Base-by-base conservation (phyloP, 2,329 filamentous ascomycete genomes). In the Tolypocladium amazonense region DNA sequence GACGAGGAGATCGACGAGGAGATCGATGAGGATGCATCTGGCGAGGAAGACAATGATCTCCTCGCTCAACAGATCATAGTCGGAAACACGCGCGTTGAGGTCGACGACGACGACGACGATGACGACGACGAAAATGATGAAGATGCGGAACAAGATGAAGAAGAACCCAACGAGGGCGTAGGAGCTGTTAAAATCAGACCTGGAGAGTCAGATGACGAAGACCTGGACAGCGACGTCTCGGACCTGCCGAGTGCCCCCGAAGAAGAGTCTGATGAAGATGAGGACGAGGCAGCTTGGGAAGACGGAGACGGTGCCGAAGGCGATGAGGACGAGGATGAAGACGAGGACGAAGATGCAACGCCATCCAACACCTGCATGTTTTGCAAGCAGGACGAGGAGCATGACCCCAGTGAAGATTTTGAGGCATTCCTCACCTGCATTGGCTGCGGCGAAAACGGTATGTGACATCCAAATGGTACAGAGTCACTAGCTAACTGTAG, bases 381-480 rank as follows among this genome's bases (percentile, higher is more conserved):
- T 68, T 97, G 92, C 75, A 86, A 86, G 60, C 82, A 90, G 71
- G 87, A 89, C 64, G 90, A 95, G 74, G 89, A 94, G 59, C 81
- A 93, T 63, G 90, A 93, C 66, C 89, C 90, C 1, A 86, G 83
- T 64, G 88, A 90, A 65, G 89, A 92, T 64, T 94, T 88, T 67
- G 91, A 94, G 72, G 80, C 87, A 61, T 91, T 88, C 71, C 78
- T 97, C 62, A 78, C 86, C 58, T 97, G 93, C 73, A 79, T 79
- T 62, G 81, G 85, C 64, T 97, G 93, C 74, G 87, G 87, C 65
- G 89, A 93, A 70, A 89, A 91, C 74, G 87, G 92, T 96, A 79
- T 75, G 89, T 84, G 50, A 58, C 56, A 63, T 59, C 25, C 35
- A 64, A 62, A 61, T 60, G 62, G 64, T 58, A 47, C 65, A 69